phyloP scores from a whole-genome alignment of 257 asterid species.

The Mitragyna speciosa region DNA sequence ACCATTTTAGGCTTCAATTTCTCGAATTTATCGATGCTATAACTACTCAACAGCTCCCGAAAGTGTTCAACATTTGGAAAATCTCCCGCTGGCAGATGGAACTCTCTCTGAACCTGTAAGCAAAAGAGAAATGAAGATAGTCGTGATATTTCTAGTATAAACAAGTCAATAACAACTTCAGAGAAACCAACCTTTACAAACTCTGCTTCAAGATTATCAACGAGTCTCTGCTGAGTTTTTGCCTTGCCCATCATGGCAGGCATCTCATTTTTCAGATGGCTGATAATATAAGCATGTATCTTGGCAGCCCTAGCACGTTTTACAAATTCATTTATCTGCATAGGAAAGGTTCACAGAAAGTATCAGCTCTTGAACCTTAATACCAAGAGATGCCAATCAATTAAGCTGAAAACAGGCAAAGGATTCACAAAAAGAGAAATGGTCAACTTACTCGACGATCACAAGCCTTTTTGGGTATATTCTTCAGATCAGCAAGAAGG shows the following conservation, averaged over 20 bases:
- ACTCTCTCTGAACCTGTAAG: conserved; percentile 78
- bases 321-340: conserved; percentile 90
- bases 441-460: conserved; percentile 74
- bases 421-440: neutral
- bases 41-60: conserved; percentile 62
- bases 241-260: conserved; percentile 98
- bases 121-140: conserved; percentile 3
- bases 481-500: conserved; percentile 70
- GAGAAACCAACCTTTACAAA: conserved; percentile 63
- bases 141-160: neutral
- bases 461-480: conserved; percentile 93
- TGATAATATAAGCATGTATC: conserved; percentile 83
- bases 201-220: conserved; percentile 69
- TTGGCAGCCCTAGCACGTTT: conserved; percentile 97
- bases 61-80: conserved; percentile 83
- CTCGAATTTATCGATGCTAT: conserved; percentile 78
- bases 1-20: conserved; percentile 85
- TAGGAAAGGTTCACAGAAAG: neutral
- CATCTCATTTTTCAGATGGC: conserved; percentile 89
- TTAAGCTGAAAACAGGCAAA: neutral
- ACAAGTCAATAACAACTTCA: neutral
- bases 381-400: neutral
- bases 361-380: neutral
- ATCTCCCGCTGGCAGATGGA: conserved; percentile 88
- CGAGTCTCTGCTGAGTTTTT: conserved; percentile 82